Conservation (phyloP, 2,329 filamentous ascomycete species). For the Fusarium anthophilum region DNA sequence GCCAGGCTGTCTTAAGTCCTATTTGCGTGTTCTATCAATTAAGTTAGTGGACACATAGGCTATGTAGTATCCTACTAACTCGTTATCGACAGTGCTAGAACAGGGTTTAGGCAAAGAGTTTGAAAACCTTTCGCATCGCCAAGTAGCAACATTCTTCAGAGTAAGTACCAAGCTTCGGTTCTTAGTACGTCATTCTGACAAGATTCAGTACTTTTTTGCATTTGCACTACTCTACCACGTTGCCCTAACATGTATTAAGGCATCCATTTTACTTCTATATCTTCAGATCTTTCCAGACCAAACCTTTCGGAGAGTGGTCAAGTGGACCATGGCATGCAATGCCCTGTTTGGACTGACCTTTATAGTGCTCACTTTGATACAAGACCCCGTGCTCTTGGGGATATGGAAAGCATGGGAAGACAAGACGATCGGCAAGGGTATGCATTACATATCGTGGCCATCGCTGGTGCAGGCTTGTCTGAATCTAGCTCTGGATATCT, state of each 20-base stretch:
- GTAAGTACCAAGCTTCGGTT: background rate
- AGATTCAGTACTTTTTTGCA: background rate
- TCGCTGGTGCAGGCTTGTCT: background rate
- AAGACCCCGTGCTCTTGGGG: background rate
- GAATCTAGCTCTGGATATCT: background rate
- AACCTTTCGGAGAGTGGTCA: background rate
- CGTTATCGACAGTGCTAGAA: background rate
- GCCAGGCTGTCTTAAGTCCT: background rate
- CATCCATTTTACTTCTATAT: background rate
- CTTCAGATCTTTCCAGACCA: background rate
- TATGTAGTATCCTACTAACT: accelerated
- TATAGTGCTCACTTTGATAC: background rate
- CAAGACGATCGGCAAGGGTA: background rate
- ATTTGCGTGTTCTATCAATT: background rate
- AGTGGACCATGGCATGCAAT: background rate
- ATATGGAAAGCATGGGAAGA: background rate
- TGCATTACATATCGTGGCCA: background rate
- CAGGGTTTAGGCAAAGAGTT: background rate
- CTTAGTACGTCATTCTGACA: accelerated
- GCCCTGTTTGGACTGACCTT: background rate
- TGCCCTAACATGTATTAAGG: accelerated
- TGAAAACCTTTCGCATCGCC: background rate
- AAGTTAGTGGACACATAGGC: background rate
- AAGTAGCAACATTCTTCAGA: background rate
- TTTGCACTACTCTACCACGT: background rate